Base-by-base conservation (phyloP, 2,329 filamentous ascomycete species). In the Chalara sp. region DNA sequence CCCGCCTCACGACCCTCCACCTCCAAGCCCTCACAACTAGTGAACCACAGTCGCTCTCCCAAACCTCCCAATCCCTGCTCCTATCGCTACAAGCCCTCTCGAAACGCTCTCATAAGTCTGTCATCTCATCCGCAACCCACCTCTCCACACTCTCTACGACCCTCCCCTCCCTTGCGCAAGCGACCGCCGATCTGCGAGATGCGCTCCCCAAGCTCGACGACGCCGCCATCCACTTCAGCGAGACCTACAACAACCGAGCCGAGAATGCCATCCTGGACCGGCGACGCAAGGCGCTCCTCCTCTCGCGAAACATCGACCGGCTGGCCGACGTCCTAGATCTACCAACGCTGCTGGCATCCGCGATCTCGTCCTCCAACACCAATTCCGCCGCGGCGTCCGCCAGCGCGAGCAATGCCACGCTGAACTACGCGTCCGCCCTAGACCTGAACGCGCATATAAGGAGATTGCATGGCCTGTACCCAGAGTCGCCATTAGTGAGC, bases 361-460 rank as follows among this genome's bases (percentile, higher is more conserved):
- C 91, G 44, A 85, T 91, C 51, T 79, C 79, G 6, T 72, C 73
- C 5, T 74, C 62, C 6, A 63, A 56, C 28, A 58, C 53, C 3
- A 71, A 78, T 13, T 46, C 57, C 32, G 31, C 47, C 39, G 43
- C 51, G 1, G 76, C 75, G 30, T 70, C 75, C n/a, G 49, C 56
- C 21, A 70, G 70, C n/a, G 65, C 70, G 2, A 58, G 69, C 3
- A 41, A 44, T 12, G 62, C 69, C 6, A 78, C 74, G 7, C 80
- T 83, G 53, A 95, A 89, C 59, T 95, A 96, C 72, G 85, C 90
- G 2, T 88, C 89, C 0, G 91, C 91, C 0, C 75, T 99, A 33
- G 93, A 99, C 67, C 76, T 99, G 2, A 87, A 95, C 64, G 86
- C 88, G n/a, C 93, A 97, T 66, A 93, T 96, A 64, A 88, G 89